Conservation (phyloP, 2,329 filamentous ascomycete species). For the Colletotrichum lindemuthianum region DNA sequence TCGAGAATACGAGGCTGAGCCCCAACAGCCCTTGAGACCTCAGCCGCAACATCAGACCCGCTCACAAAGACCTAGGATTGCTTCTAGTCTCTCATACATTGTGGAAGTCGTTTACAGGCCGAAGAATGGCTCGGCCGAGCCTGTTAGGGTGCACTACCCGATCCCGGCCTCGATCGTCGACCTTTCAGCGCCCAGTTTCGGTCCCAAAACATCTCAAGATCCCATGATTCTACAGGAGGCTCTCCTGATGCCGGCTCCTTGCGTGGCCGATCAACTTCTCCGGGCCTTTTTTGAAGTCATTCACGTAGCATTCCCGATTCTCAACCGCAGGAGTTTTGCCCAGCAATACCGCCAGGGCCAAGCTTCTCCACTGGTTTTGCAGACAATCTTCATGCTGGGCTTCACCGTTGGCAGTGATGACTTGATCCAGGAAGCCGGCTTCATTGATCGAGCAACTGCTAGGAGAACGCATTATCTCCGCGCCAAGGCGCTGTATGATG, state of each 20-base stretch:
- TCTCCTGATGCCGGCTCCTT: constrained; percentile 4
- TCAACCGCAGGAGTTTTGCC: constrained; percentile 6
- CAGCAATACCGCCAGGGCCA: constrained; percentile 7
- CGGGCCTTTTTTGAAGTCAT: constrained; percentile 6
- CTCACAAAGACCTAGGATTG: background rate
- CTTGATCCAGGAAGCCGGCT: constrained; percentile 16
- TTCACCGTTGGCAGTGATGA: constrained; percentile 22
- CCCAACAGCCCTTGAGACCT: background rate
- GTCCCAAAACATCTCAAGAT: background rate
- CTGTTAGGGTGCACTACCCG: constrained; percentile 18
- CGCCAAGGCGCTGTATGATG: constrained; percentile 29
- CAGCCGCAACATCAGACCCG: background rate
- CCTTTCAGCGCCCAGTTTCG: background rate
- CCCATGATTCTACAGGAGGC: constrained; percentile 1
- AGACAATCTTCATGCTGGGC: constrained; percentile 8
- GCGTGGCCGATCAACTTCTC: constrained; percentile 3
- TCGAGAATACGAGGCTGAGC: too few species aligned
- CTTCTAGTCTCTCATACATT: constrained; percentile 2
- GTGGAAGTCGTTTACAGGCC: constrained; percentile 22
- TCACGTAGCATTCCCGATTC: constrained; percentile 6
- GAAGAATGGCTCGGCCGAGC: constrained; percentile 6
- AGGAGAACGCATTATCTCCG: constrained; percentile 21
- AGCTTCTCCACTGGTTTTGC: constrained; percentile 10
- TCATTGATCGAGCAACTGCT: constrained; percentile 10
- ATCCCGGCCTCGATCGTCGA: constrained; percentile 17